Conservation (phyloP, 2,329 filamentous ascomycete genomes). For the Teratosphaeria destructans region DNA sequence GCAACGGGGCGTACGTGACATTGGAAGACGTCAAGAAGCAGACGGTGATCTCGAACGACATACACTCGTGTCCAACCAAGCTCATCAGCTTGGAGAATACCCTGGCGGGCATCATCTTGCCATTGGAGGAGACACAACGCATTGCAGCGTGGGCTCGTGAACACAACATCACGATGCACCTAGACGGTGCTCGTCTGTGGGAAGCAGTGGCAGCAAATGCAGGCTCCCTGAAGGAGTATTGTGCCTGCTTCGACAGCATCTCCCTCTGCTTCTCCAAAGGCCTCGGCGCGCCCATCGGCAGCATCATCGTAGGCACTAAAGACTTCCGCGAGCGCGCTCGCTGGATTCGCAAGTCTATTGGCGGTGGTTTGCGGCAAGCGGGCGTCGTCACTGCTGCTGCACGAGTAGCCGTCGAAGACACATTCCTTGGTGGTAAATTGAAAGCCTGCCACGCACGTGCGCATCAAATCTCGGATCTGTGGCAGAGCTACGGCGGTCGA, state of each 20-base stretch:
- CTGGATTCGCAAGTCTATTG: slow-evolving; percentile 72
- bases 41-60: slow-evolving; percentile 54
- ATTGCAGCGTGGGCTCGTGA: slow-evolving; percentile 58
- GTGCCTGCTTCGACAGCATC: slow-evolving; percentile 60
- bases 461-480: slow-evolving; percentile 51
- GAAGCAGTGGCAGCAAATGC: slow-evolving; percentile 65
- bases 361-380: slow-evolving; percentile 66
- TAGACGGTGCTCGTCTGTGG: slow-evolving; percentile 74
- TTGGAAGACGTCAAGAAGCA: slow-evolving; percentile 63
- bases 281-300: slow-evolving; percentile 70
- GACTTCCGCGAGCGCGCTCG: slow-evolving; percentile 54
- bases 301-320: slow-evolving; percentile 54
- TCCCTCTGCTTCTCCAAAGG: slow-evolving; percentile 76
- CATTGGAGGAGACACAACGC: slow-evolving; percentile 56
- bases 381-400: slow-evolving; percentile 69
- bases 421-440: slow-evolving; percentile 60
- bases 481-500: slow-evolving; percentile 60
- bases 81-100: slow-evolving; percentile 84
- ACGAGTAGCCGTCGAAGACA: slow-evolving; percentile 67
- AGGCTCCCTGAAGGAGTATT: slow-evolving; percentile 56
- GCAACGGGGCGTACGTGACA: slow-evolving; percentile 63
- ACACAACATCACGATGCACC: slow-evolving; percentile 58
- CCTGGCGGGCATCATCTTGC: slow-evolving; percentile 67
- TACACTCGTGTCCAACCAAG: slow-evolving; percentile 69
- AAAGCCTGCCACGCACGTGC: slow-evolving; percentile 52